A percentile compares a stretch with the other conserved stretches of the same genome.
Evolutionary conservation across 139 green algal species (phyloP).

Genomic region (Picochlorum sp.): DNA sequence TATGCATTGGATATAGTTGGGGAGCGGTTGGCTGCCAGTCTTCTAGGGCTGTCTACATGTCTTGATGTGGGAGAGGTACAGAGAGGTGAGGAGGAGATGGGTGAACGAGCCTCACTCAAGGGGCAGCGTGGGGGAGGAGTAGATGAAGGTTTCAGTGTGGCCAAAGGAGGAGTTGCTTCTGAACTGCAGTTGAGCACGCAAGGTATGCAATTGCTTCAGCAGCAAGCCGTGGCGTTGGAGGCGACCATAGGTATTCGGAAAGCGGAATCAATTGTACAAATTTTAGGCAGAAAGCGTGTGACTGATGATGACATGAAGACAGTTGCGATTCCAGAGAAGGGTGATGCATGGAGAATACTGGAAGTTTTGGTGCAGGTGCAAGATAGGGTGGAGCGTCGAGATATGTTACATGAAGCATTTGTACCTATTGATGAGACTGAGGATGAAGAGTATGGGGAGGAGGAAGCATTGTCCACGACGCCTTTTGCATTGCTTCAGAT

Average conservation of each 20-base stretch:
- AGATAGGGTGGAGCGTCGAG: constrained; percentile 13
- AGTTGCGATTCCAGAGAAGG: neutral
- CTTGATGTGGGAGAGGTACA: neutral
- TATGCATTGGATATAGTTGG: no score
- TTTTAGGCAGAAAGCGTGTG: constrained; percentile 21
- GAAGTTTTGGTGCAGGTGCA: constrained; percentile 29
- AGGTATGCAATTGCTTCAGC: constrained; percentile 20
- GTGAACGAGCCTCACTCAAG: no score
- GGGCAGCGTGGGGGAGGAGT: no score
- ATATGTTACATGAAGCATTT: constrained; percentile 38
- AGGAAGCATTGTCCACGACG: constrained; percentile 28
- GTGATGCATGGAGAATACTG: constrained; percentile 26
- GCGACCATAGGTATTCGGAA: constrained; percentile 17
- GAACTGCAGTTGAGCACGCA: constrained; percentile 4
- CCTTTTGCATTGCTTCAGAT: constrained; percentile 29
- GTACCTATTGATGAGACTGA: constrained; percentile 10
- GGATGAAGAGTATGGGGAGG: constrained; percentile 8
- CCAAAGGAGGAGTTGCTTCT: neutral
- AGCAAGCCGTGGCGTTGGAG: constrained; percentile 34
- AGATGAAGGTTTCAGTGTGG: neutral
- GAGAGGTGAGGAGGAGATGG: neutral
- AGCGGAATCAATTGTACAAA: constrained; percentile 13
- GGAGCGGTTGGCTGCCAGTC: no score
- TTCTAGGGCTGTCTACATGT: no score
- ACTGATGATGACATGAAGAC: constrained; percentile 2